Base-by-base conservation (phyloP, 2,329 filamentous ascomycete genomes). In the Tolypocladium cylindrosporum region DNA sequence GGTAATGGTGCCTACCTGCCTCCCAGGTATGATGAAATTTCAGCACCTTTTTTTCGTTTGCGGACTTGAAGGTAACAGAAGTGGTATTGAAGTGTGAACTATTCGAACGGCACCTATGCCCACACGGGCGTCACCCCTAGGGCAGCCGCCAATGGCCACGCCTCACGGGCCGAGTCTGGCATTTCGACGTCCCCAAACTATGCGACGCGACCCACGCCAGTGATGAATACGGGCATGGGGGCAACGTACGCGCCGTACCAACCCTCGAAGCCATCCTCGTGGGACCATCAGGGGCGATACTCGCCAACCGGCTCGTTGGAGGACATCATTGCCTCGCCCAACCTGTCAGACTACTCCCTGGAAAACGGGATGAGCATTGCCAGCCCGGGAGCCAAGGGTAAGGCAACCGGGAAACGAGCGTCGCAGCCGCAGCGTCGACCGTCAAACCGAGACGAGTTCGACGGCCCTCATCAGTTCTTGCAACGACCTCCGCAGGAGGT, bases 401-500 rank as follows among this genome's bases (percentile, higher is more conserved):
- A 79, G 65, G 68, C 70, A 48, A 72, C 71, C 54, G 74, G 75
- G 55, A 82, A 82, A 66, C 71, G 74, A 55, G 76, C 79, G 45
- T 75, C 81, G 16, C 86, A 89, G 68, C 75, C 81, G 19, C 86
- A 89, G 68, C 81, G 88, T 65, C 82, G 88, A 37, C 85, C 89
- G 34, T 90, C 88, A 48, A 92, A 92, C 75, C 82, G 90, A 60
- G 90, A 95, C 77, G 90, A 94, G 73, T 95, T 95, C 73, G 90
- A 94, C 73, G 90, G 90, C 3, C 90, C 90, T 10, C 88, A 91
- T 65, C 90, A 95, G 71, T 87, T 91, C 64, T 78, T 95, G 63
- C 85, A 89, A 62, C 83, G 85, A 52, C 90, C 89, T 43, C 79
- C 86, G 27, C 80, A 86, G 57, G 84, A 87, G 62, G 85, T 87